Conservation (phyloP, 495 filamentous ascomycete genomes). For the Daldinia bambusicola region DNA sequence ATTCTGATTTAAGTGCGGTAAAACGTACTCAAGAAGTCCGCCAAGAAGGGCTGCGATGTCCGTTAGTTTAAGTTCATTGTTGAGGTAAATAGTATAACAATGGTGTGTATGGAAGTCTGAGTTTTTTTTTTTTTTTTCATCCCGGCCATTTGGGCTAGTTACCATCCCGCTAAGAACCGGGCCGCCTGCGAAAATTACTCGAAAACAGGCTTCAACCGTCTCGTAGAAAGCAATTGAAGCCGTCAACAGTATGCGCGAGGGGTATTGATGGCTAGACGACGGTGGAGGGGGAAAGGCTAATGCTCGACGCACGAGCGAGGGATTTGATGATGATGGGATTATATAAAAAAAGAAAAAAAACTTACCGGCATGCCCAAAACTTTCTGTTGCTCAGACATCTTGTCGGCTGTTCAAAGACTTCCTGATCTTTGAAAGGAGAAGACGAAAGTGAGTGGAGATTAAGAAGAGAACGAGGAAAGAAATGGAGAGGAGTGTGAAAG, state of each 20-base stretch:
- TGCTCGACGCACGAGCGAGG: conserved; percentile 45
- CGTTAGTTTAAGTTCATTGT: conserved; percentile 39
- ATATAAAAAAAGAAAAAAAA: conserved; percentile 20
- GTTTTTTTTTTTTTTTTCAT: conserved; percentile 43
- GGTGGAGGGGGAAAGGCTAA: conserved; percentile 51
- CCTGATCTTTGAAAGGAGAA: conserved; percentile 57
- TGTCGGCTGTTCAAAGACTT: conserved; percentile 59
- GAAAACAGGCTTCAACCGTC: conserved; percentile 32
- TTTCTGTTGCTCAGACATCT: conserved; percentile 66
- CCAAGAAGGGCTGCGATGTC: conserved; percentile 71
- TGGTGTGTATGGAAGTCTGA: conserved; percentile 22
- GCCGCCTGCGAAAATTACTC: conserved; percentile 39
- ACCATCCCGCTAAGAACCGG: conserved; percentile 24
- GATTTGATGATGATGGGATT: conserved; percentile 41
- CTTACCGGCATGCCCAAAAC: conserved; percentile 92
- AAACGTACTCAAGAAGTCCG: conserved; percentile 97
- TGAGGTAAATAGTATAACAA: conserved; percentile 21
- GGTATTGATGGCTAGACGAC: conserved; percentile 26
- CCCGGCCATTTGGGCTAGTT: conserved; percentile 22
- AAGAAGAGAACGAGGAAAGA: conserved; percentile 49
- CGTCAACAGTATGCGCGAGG: conserved; percentile 37
- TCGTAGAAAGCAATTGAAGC: conserved; percentile 46
- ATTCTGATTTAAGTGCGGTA: conserved; percentile 19
- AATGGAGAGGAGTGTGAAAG: conserved; percentile 47
- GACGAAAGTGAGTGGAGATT: conserved; percentile 60